Evolutionary conservation across 768 basidiomycete genomes (phyloP).

Genomic region (Boletus pseudopeckii): DNA sequence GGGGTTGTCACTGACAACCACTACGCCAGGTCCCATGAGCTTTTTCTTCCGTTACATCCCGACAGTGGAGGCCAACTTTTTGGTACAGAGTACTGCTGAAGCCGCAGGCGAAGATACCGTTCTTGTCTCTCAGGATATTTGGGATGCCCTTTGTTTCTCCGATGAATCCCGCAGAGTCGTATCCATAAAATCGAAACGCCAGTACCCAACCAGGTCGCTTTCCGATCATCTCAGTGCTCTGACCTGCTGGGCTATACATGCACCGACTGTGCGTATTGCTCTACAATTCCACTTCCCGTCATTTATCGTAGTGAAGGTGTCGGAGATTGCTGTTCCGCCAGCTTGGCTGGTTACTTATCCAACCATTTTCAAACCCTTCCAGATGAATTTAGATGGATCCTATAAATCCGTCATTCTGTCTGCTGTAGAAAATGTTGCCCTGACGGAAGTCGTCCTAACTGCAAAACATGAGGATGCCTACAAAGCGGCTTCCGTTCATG

Average conservation of each 20-base stretch:
- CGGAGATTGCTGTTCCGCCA: constrained; percentile 36
- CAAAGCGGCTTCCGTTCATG: constrained; percentile 34
- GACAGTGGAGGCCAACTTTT: constrained; percentile 28
- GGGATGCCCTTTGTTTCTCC: constrained; percentile 25
- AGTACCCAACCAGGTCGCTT: neutral
- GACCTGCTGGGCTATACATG: constrained; percentile 34
- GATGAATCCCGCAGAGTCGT: constrained; percentile 15
- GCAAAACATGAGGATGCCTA: constrained; percentile 52
- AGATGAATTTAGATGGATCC: neutral
- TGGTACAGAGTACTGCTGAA: constrained; percentile 11
- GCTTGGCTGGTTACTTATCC: constrained; percentile 38
- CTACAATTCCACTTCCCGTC: neutral
- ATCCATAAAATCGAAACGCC: constrained; percentile 23
- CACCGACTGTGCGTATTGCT: constrained; percentile 37
- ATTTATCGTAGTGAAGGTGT: constrained; percentile 32
- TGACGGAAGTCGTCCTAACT: constrained; percentile 52
- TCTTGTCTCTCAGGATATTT: constrained; percentile 33
- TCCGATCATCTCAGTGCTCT: constrained; percentile 12
- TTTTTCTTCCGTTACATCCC: constrained; percentile 33
- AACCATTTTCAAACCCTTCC: constrained; percentile 34
- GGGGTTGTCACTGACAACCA: neutral
- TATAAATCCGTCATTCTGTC: constrained; percentile 19
- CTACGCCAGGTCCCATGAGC: constrained; percentile 28
- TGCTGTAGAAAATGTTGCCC: constrained; percentile 28
- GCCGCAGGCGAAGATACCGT: constrained; percentile 23